These are phyloP conservation scores for Acrocalymma vagum DNA, from an alignment of 2,329 filamentous ascomycete genomes.

Conservation along the genomic window DNA sequence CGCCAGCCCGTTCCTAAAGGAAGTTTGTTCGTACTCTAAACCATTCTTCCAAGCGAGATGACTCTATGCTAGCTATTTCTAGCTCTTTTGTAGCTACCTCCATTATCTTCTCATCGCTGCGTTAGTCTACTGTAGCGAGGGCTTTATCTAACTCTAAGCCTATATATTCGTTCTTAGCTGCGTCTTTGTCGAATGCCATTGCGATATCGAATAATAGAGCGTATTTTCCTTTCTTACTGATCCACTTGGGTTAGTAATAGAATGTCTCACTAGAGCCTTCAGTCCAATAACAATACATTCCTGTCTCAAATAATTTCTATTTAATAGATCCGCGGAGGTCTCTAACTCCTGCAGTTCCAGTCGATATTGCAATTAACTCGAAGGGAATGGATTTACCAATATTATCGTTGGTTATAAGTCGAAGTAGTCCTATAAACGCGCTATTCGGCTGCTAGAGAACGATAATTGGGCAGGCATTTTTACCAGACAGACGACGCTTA, in stretches of 20 bases:
- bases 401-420: background rate
- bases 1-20: too few relatives aligned
- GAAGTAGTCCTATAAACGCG: constrained; percentile 2
- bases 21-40: too few relatives aligned
- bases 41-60: too few relatives aligned
- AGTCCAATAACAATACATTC: background rate
- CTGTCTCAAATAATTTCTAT: background rate
- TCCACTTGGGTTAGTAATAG: background rate
- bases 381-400: background rate
- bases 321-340: background rate
- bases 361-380: background rate
- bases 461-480: background rate
- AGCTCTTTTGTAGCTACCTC: too few relatives aligned
- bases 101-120: too few relatives aligned
- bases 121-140: too few relatives aligned
- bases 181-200: too few relatives aligned
- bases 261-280: background rate
- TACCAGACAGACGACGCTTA: background rate
- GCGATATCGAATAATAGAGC: background rate
- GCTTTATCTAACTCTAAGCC: too few relatives aligned
- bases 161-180: too few relatives aligned
- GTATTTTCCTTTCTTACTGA: background rate
- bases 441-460: background rate
- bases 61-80: too few relatives aligned
- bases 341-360: background rate